Conservation (phyloP, 192 early-diverging fungal species). For the Rhizophlyctis rosea region DNA sequence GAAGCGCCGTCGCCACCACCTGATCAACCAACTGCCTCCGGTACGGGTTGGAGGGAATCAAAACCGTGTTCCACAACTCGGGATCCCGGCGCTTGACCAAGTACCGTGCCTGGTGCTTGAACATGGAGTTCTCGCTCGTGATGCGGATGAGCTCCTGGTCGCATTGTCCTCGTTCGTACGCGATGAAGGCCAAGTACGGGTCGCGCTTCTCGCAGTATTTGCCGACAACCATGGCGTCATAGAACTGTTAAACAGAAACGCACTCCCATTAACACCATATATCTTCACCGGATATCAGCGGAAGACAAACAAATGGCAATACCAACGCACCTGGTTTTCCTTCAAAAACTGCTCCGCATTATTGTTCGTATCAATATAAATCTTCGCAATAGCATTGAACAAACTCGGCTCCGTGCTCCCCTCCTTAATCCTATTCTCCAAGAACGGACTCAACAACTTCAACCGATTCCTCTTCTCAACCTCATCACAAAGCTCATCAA, state of each 20-base stretch:
- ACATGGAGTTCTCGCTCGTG: conserved; percentile 98
- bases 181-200: conserved; percentile 91
- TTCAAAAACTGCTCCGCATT: conserved; percentile 94
- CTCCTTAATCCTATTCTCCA: conserved; percentile 84
- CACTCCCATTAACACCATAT: too few species aligned
- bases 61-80: conserved; percentile 80
- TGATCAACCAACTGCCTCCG: conserved; percentile 92
- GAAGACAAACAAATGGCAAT: neutral
- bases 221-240: conserved; percentile 89
- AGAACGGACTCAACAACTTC: conserved; percentile 93
- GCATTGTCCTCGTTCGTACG: conserved; percentile 92
- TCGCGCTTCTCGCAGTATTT: conserved; percentile 99
- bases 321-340: conserved; percentile 61
- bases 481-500: conserved; percentile 84
- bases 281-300: too few species aligned
- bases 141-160: conserved; percentile 92
- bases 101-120: conserved; percentile 98
- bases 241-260: conserved; percentile 49
- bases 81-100: conserved; percentile 85
- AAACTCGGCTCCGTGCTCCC: conserved; percentile 86
- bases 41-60: conserved; percentile 75
- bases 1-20: conserved; percentile 84
- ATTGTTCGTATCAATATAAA: conserved; percentile 99
- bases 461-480: conserved; percentile 95
- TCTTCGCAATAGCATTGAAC: conserved; percentile 97